Conservation (phyloP, 768 basidiomycete species). For the Amyloporia xantha region DNA sequence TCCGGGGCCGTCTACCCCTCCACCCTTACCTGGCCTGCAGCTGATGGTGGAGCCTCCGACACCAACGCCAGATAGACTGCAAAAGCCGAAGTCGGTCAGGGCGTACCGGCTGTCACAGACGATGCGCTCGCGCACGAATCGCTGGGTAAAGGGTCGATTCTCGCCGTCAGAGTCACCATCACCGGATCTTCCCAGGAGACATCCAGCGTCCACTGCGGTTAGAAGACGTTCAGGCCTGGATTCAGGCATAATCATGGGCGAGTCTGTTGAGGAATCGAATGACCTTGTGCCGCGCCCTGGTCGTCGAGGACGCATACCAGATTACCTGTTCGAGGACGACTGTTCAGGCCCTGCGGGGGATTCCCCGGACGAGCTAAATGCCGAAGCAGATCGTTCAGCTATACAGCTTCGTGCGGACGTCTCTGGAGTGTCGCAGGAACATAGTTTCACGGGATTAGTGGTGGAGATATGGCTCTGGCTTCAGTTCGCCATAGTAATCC, state of each 20-base stretch:
- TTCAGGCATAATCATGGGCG: slow-evolving; percentile 12
- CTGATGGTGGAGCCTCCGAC: slow-evolving; percentile 23
- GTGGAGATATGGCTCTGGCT: slow-evolving; percentile 81
- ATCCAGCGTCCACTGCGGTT: slow-evolving; percentile 3
- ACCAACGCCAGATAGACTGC: slow-evolving; percentile 13
- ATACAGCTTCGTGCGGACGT: slow-evolving; percentile 7
- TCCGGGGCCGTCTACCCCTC: slow-evolving; percentile 12
- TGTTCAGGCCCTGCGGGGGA: neutral
- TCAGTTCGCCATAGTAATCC: slow-evolving; percentile 68
- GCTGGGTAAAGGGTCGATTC: slow-evolving; percentile 55
- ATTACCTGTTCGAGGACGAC: neutral
- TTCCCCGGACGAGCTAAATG: neutral
- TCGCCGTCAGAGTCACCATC: slow-evolving; percentile 1
- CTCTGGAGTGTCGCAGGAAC: slow-evolving; percentile 8
- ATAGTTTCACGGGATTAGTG: slow-evolving; percentile 37
- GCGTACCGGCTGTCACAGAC: slow-evolving; percentile 39
- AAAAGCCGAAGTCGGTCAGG: slow-evolving; percentile 10
- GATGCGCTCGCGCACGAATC: slow-evolving; percentile 49
- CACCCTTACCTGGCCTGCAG: slow-evolving; percentile 9
- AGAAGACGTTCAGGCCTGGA: slow-evolving; percentile 5
- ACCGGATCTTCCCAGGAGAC: neutral
- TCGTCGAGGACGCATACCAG: neutral
- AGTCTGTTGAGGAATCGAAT: slow-evolving; percentile 18
- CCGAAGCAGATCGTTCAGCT: slow-evolving; percentile 1
- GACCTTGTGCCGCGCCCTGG: slow-evolving; percentile 5